Percentiles rank a stretch among this genome's conserved stretches.
These are phyloP conservation scores for Macrocystidia cucumis DNA, from an alignment of 1,284 basidiomycete species.

Conservation along the genomic window DNA sequence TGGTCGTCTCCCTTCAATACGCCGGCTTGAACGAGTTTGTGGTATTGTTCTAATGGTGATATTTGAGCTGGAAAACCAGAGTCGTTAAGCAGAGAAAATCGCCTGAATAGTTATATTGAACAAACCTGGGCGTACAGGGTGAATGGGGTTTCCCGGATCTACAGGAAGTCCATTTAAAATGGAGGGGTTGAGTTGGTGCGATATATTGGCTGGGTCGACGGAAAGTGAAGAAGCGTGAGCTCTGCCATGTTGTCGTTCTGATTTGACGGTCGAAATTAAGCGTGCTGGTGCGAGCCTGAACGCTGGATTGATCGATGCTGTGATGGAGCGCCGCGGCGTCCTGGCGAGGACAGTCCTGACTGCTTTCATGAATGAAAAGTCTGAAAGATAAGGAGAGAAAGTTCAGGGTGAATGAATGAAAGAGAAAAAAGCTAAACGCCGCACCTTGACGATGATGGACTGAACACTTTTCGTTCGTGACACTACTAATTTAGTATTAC, in stretches of 20 bases:
- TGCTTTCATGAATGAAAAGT: constrained; percentile 21
- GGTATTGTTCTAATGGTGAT: constrained; percentile 67
- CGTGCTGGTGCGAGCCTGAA: constrained; percentile 8
- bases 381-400: too few species aligned
- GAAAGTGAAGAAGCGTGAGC: constrained; percentile 30
- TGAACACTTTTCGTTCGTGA: too few species aligned
- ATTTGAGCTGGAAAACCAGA: constrained; percentile 16
- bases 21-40: constrained; percentile 66
- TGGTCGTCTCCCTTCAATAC: constrained; percentile 73
- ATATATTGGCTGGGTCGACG: constrained; percentile 10
- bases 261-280: not conserved
- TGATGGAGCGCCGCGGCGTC: constrained; percentile 9
- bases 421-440: too few species aligned
- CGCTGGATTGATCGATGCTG: constrained; percentile 11
- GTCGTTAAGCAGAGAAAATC: constrained; percentile 4
- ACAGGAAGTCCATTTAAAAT: constrained; percentile 17
- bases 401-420: too few species aligned
- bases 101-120: constrained; percentile 3
- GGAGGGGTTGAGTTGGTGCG: constrained; percentile 15
- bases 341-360: constrained; percentile 12
- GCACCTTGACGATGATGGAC: too few species aligned
- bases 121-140: constrained; percentile 8
- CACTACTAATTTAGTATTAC: too few species aligned
- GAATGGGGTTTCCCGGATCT: constrained; percentile 9
- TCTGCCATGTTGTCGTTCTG: constrained; percentile 13